A percentile compares a stretch with the other conserved stretches of the same genome.
Evolutionary conservation across 2,329 filamentous ascomycete genomes (phyloP).

Genomic region (Karstenula rhodostoma): DNA sequence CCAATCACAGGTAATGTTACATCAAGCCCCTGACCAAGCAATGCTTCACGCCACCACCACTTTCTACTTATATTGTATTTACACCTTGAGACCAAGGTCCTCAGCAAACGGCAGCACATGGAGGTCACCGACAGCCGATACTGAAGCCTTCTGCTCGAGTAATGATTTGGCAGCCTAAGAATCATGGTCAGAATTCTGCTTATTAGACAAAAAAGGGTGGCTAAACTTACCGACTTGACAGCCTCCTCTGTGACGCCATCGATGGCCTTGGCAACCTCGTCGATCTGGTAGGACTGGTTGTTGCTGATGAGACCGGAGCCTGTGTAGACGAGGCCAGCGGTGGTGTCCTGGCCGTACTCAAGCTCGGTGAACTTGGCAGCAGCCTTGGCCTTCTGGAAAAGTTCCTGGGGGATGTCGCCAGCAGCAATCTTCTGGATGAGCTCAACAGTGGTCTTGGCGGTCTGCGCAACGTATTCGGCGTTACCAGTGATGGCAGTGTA

Average conservation of each 20-base stretch:
- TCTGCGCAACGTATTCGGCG: constrained; percentile 75
- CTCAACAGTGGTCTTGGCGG: constrained; percentile 79
- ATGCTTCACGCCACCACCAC: constrained; percentile 38
- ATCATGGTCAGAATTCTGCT: constrained; percentile 28
- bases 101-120: constrained; percentile 90
- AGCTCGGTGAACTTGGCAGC: constrained; percentile 93
- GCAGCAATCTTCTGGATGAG: constrained; percentile 81
- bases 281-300: constrained; percentile 83
- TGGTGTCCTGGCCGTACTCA: constrained; percentile 79
- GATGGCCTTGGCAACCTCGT: constrained; percentile 78
- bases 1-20: constrained; percentile 54
- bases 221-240: constrained; percentile 78
- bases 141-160: constrained; percentile 86
- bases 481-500: constrained; percentile 81
- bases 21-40: constrained; percentile 42
- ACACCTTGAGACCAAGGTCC: constrained; percentile 94
- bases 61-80: constrained; percentile 58
- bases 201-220: constrained; percentile 1
- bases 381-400: constrained; percentile 89
- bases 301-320: constrained; percentile 84
- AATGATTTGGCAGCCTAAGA: constrained; percentile 84
- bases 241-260: constrained; percentile 83
- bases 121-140: constrained; percentile 90
- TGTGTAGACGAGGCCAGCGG: constrained; percentile 80
- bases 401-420: constrained; percentile 80